Percentiles rank a stretch among this genome's conserved stretches.
Conservation (phyloP, 1,139 yeast species). For the Zygoascus meyerae region DNA sequence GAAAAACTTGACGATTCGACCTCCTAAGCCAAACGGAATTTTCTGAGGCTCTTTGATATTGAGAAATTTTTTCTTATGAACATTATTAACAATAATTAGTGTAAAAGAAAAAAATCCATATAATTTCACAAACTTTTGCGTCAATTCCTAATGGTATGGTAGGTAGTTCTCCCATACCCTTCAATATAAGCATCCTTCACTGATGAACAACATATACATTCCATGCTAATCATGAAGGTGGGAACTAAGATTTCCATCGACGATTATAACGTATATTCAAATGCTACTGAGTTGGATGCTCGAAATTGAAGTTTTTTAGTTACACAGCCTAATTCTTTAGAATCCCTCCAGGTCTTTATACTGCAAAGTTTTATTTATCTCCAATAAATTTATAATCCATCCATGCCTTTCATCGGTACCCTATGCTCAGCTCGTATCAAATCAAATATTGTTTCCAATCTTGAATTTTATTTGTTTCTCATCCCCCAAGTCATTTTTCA, state of each 20-base stretch:
- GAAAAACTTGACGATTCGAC: conserved; percentile 53
- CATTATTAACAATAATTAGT: conserved; percentile 2
- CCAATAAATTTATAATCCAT: no score
- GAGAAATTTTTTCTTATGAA: neutral
- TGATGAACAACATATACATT: conserved; percentile 18
- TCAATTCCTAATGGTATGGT: neutral
- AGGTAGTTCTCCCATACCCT: conserved; percentile 2
- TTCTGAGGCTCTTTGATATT: conserved; percentile 5
- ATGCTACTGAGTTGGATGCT: conserved; percentile 1
- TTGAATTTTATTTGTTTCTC: no score
- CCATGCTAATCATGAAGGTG: conserved; percentile 30
- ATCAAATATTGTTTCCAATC: no score
- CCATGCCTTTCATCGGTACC: no score
- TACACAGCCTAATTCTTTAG: no score
- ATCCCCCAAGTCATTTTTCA: no score
- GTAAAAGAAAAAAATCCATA: neutral
- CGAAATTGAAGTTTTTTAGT: no score
- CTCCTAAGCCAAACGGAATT: conserved; percentile 41
- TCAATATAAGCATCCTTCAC: conserved; percentile 7
- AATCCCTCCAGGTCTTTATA: no score
- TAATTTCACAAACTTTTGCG: neutral
- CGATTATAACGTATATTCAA: conserved; percentile 15
- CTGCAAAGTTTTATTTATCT: no score
- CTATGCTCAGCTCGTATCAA: no score
- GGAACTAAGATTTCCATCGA: neutral